Evolutionary conservation across 768 basidiomycete species (phyloP).

Genomic region (Serendipita sp.): DNA sequence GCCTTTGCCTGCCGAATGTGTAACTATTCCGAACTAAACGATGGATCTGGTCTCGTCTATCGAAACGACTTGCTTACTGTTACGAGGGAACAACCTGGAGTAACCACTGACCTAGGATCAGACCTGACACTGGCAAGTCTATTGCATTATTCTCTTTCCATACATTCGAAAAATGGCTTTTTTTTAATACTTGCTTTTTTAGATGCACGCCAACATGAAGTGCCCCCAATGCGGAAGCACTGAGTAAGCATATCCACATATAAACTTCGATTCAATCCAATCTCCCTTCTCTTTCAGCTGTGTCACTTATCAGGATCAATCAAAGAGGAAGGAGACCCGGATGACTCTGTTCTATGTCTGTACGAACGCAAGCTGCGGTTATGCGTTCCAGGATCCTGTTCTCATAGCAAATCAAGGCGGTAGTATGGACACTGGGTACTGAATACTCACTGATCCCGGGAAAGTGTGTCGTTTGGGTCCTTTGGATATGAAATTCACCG

Average conservation of each 20-base stretch:
- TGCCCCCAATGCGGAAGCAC: conserved; percentile 72
- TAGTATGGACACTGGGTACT: neutral
- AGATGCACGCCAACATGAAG: conserved; percentile 71
- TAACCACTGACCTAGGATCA: conserved; percentile 70
- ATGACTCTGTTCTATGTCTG: conserved; percentile 92
- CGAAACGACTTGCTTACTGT: conserved; percentile 84
- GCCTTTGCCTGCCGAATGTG: conserved; percentile 89
- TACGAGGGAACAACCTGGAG: conserved; percentile 88
- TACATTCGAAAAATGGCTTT: neutral
- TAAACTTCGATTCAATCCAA: neutral
- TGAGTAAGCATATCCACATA: conserved; percentile 40
- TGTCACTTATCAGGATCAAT: conserved; percentile 93
- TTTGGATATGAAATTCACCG: too few species aligned
- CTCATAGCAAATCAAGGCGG: conserved; percentile 16
- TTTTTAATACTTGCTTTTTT: neutral
- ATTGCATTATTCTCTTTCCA: neutral
- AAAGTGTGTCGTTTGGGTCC: too few species aligned
- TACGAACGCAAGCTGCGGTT: conserved; percentile 44
- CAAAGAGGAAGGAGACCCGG: conserved; percentile 85
- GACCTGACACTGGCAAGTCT: conserved; percentile 70
- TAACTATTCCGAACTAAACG: conserved; percentile 63
- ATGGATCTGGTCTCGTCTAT: conserved; percentile 73
- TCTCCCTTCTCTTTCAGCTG: conserved; percentile 33
- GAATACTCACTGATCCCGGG: too few species aligned
- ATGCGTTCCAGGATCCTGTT: conserved; percentile 56